Evolutionary conservation across 148 eudicot genomes (phyloP), one percentile per base, ranked within the genome.

Genomic region (Dianthus caryophyllus): DNA sequence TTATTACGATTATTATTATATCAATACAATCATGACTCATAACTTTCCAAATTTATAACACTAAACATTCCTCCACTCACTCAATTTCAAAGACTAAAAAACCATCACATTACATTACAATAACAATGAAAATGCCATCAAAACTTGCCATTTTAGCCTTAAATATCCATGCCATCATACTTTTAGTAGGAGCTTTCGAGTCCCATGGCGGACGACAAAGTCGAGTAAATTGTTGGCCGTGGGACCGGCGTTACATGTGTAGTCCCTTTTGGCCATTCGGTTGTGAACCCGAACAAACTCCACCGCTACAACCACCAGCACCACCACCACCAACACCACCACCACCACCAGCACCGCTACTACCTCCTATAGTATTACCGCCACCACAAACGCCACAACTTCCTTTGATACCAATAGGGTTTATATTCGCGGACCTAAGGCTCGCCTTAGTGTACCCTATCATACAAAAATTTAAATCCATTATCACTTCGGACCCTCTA

Each of bases 401-500:
- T 0, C 71, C 76, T 30, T 12, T 67, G 2, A 29, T 44, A 16
- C 56, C 67, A 20, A 39, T 3, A 18, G 48, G 26, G 20, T 65
- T 89, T 69, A 65, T 68, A 20, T 84, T 91, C 31, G 65, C 62
- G 1, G 97, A 91, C 66, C 76, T 62, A 63, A 75, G 89, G 48
- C 80, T 91, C 0, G 86, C 84, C 0, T 49, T 74, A 1, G 90
- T 83, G 6, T 88, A 84, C 67, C 95, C 95, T 0, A 21, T 86
- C 14, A 88, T 91, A 54, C 91, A 91, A 64, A 84, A 25, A 2
- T 91, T 91, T 78, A 91, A 88, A 61, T 48, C 48, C 47, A 76
- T 50, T 20, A 88, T 91, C 33, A 78, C 82, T 5, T 81, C 87
- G 5, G 97, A 91, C 64, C 97, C 97, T 18, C 67, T 86, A 5